Evolutionary conservation across 208 protist genomes (phyloP).

Genomic region (Porcisia hertigi): DNA sequence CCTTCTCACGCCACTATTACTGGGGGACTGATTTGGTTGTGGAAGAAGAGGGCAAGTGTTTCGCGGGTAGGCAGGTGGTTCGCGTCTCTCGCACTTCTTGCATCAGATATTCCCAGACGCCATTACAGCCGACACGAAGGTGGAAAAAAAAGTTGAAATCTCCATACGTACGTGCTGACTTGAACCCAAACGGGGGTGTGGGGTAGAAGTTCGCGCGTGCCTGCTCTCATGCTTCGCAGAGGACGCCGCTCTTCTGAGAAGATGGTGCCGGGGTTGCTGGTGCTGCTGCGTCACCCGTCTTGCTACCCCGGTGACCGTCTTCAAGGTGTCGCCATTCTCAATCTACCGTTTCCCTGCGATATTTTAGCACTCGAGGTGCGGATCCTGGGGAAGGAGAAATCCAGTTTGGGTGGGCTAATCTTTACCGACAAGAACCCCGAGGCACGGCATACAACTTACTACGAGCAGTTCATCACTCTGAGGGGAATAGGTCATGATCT

Average conservation of each 20-base stretch:
- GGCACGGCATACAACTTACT: slow-evolving; percentile 48
- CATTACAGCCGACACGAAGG: neutral
- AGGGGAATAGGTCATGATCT: slow-evolving; percentile 37
- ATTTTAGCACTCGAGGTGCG: slow-evolving; percentile 42
- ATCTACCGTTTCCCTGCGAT: slow-evolving; percentile 30
- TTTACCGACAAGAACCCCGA: slow-evolving; percentile 36
- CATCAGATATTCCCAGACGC: neutral
- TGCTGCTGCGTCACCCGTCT: slow-evolving; percentile 31
- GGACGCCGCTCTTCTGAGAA: slow-evolving; percentile 8
- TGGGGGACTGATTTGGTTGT: too few relatives aligned
- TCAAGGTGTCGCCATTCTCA: slow-evolving; percentile 53
- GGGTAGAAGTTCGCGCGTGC: neutral
- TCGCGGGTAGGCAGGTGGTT: too few relatives aligned
- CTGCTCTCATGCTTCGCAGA: slow-evolving; percentile 14
- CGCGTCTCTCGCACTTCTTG: neutral
- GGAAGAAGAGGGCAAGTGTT: too few relatives aligned
- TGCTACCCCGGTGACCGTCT: slow-evolving; percentile 61
- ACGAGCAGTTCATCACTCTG: slow-evolving; percentile 51
- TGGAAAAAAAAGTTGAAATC: neutral
- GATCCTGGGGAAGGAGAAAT: slow-evolving; percentile 39
- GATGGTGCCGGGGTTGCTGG: slow-evolving; percentile 31
- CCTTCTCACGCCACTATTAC: neutral
- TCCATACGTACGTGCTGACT: neutral
- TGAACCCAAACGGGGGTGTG: too few relatives aligned
- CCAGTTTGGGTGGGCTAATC: slow-evolving; percentile 35